Percentiles rank a stretch among this genome's conserved stretches.
These are phyloP conservation scores for Aspergillus pseudoterreus DNA, from an alignment of 2,329 filamentous ascomycete species.

Conservation along the genomic window DNA sequence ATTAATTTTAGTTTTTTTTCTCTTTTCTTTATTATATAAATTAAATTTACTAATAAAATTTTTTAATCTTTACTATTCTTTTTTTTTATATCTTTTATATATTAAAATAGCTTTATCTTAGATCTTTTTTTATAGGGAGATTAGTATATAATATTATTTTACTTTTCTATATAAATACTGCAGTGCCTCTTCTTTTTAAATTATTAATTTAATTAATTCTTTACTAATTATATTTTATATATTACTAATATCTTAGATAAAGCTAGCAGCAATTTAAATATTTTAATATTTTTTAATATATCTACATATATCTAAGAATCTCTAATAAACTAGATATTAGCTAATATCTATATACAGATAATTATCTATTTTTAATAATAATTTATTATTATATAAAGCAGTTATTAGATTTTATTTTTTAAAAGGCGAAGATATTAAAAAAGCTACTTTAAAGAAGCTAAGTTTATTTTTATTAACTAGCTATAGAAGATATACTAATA, in stretches of 20 bases:
- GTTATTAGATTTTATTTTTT: no score
- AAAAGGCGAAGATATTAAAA: no score
- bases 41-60: not conserved
- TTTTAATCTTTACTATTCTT: not conserved
- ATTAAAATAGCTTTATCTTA: not conserved
- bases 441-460: no score
- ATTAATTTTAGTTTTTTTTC: not conserved
- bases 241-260: not conserved
- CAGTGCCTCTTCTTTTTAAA: not conserved
- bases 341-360: not conserved
- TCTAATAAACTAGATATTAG: not conserved
- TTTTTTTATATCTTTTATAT: not conserved
- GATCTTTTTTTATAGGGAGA: not conserved
- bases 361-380: not conserved
- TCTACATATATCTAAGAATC: not conserved
- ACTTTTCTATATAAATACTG: not conserved
- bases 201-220: not conserved
- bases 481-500: no score
- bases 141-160: not conserved
- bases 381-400: no score
- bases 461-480: no score
- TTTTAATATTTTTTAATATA: not conserved
- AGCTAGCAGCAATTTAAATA: not conserved
- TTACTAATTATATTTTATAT: no score
- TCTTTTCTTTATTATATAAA: not conserved